phyloP scores from a whole-genome alignment of 345 rosid genomes.

The Nasturtium officinale region DNA sequence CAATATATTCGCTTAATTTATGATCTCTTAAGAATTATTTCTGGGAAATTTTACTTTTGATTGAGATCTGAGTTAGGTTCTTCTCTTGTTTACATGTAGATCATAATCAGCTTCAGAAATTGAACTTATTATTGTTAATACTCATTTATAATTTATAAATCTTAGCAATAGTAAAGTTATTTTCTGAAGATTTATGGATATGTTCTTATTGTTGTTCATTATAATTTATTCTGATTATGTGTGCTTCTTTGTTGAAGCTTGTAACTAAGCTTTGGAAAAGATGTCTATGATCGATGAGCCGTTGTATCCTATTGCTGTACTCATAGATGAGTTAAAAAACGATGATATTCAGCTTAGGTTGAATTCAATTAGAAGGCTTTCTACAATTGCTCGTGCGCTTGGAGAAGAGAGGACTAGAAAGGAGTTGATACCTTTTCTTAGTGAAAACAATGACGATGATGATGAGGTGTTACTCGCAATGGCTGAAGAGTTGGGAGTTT shows the following conservation, averaged over 20 bases:
- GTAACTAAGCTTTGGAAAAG: slow-evolving; percentile 14
- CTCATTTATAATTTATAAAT: too few relatives aligned
- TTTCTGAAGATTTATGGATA: background rate
- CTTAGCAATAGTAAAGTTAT: too few relatives aligned
- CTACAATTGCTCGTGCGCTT: slow-evolving; percentile 89
- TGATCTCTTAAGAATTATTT: background rate
- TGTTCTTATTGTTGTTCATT: background rate
- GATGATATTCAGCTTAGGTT: slow-evolving; percentile 86
- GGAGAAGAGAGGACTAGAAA: slow-evolving; percentile 84
- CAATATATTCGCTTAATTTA: background rate
- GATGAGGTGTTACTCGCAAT: slow-evolving; percentile 85
- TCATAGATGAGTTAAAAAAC: slow-evolving; percentile 80
- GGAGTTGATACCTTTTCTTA: slow-evolving; percentile 77
- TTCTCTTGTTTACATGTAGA: slow-evolving; percentile 10
- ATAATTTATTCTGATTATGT: background rate
- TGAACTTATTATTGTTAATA: background rate
- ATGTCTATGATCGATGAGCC: slow-evolving; percentile 83
- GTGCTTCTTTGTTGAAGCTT: background rate
- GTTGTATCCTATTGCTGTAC: slow-evolving; percentile 75
- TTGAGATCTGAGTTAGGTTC: slow-evolving; percentile 24
- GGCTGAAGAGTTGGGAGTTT: slow-evolving; percentile 86
- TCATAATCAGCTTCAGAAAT: background rate
- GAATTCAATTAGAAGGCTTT: slow-evolving; percentile 77
- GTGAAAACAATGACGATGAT: slow-evolving; percentile 84
- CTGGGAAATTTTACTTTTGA: background rate